These are phyloP conservation scores for Pisolithus orientalis DNA, from an alignment of 768 basidiomycete genomes.

Conservation along the genomic window DNA sequence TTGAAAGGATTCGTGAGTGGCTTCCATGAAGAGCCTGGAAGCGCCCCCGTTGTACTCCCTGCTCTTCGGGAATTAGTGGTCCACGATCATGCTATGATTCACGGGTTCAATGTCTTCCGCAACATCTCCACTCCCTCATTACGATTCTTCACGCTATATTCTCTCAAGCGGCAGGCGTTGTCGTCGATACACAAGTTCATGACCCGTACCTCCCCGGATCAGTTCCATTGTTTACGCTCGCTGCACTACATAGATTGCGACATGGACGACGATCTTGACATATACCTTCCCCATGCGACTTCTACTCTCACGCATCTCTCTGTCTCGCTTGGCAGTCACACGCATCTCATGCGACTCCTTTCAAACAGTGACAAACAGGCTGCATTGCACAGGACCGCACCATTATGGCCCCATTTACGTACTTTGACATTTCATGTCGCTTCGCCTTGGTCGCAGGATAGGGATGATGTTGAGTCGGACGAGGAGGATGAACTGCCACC, in stretches of 20 bases:
- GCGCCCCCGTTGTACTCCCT: conserved; percentile 26
- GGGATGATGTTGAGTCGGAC: conserved; percentile 25
- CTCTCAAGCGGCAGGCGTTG: conserved; percentile 22
- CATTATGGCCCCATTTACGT: conserved; percentile 26
- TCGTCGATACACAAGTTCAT: conserved; percentile 32
- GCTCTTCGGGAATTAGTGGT: conserved; percentile 23
- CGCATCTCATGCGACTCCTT: conserved; percentile 26
- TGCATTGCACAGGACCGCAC: conserved; percentile 24
- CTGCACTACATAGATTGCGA: conserved; percentile 30
- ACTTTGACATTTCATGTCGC: conserved; percentile 23
- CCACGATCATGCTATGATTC: conserved; percentile 26
- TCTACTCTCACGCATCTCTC: conserved; percentile 31
- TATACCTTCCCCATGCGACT: conserved; percentile 27
- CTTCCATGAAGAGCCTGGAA: conserved; percentile 27
- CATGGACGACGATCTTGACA: conserved; percentile 30
- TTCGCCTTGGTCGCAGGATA: conserved; percentile 24
- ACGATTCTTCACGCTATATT: conserved; percentile 18
- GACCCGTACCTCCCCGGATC: conserved; percentile 29
- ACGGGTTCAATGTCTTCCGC: conserved; percentile 30
- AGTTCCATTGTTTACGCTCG: conserved; percentile 25
- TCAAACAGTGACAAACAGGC: conserved; percentile 30
- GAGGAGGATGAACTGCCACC: conserved; percentile 28
- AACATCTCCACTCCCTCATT: conserved; percentile 28
- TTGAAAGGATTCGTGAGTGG: conserved; percentile 28
- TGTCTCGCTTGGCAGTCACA: conserved; percentile 26